These are phyloP conservation scores for Mycosphaerella sp. DNA, from an alignment of 2,329 filamentous ascomycete genomes.

Conservation along the genomic window DNA sequence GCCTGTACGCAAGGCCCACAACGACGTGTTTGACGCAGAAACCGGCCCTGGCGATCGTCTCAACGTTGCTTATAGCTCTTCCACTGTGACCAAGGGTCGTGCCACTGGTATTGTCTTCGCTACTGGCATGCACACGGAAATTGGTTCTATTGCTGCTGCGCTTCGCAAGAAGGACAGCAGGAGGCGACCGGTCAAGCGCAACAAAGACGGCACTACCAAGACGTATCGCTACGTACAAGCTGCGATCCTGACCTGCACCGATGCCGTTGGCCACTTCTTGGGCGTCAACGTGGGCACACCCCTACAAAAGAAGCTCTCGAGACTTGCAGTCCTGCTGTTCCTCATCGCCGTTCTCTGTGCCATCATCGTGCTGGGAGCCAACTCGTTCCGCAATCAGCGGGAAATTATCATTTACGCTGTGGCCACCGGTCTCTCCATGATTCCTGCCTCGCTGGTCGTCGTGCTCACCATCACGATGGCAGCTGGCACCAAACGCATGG, in stretches of 20 bases:
- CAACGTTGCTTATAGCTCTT: slow-evolving; percentile 66
- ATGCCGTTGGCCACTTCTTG: slow-evolving; percentile 57
- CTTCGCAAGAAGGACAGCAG: slow-evolving; percentile 54
- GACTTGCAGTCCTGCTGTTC: slow-evolving; percentile 76
- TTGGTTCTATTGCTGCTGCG: slow-evolving; percentile 67
- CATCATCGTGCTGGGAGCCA: slow-evolving; percentile 62
- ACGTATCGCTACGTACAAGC: slow-evolving; percentile 43
- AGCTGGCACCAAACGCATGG: slow-evolving; percentile 58
- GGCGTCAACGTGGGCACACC: slow-evolving; percentile 72
- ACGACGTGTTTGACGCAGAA: slow-evolving; percentile 46
- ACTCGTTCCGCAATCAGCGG: slow-evolving; percentile 48
- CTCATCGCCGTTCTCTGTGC: slow-evolving; percentile 64
- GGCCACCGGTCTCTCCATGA: slow-evolving; percentile 55
- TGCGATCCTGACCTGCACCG: slow-evolving; percentile 47
- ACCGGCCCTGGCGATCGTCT: slow-evolving; percentile 61
- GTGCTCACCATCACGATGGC: slow-evolving; percentile 41
- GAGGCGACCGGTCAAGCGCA: slow-evolving; percentile 37
- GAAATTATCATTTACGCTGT: slow-evolving; percentile 63
- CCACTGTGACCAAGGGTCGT: slow-evolving; percentile 64
- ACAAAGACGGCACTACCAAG: slow-evolving; percentile 30
- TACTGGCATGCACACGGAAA: slow-evolving; percentile 68
- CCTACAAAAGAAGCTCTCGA: slow-evolving; percentile 75
- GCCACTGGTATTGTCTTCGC: slow-evolving; percentile 62
- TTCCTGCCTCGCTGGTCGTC: slow-evolving; percentile 47
- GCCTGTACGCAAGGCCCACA: slow-evolving; percentile 60